Evolutionary conservation across 257 asterid genomes (phyloP).

Genomic region (Linderniella brevidens): DNA sequence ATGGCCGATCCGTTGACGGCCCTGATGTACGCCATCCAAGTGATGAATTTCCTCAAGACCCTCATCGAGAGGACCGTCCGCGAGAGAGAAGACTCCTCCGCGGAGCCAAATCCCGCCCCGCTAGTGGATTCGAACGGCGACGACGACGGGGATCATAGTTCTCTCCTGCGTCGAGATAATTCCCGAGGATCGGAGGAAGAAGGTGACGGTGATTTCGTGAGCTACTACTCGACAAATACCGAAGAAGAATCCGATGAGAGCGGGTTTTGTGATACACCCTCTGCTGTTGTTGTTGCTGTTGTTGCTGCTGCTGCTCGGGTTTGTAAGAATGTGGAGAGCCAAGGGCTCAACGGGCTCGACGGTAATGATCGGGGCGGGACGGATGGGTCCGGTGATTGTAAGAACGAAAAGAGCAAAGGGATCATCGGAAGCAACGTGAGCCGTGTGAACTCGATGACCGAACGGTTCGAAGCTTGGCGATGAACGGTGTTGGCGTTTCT

Average conservation of each 20-base stretch:
- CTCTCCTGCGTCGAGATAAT: slow-evolving; percentile 19
- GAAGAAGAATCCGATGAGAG: slow-evolving; percentile 41
- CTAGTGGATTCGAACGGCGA: slow-evolving; percentile 45
- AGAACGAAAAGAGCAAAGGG: slow-evolving; percentile 37
- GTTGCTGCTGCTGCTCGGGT: no score
- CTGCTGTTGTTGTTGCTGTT: no score
- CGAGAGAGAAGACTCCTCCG: slow-evolving; percentile 38
- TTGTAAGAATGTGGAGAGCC: neutral
- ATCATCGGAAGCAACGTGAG: slow-evolving; percentile 48
- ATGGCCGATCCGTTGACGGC: slow-evolving; percentile 90
- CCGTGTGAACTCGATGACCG: slow-evolving; percentile 51
- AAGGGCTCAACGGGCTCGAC: slow-evolving; percentile 8
- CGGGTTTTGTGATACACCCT: slow-evolving; percentile 27
- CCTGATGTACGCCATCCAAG: slow-evolving; percentile 85
- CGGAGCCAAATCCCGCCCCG: slow-evolving; percentile 28
- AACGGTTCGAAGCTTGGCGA: slow-evolving; percentile 77
- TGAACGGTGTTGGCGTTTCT: slow-evolving; percentile 13
- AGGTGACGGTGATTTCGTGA: slow-evolving; percentile 42
- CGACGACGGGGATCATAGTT: slow-evolving; percentile 30
- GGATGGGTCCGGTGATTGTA: neutral
- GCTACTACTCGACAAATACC: slow-evolving; percentile 33
- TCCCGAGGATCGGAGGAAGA: slow-evolving; percentile 17
- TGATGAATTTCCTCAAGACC: slow-evolving; percentile 80
- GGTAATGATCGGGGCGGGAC: slow-evolving; percentile 15
- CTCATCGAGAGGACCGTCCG: slow-evolving; percentile 69